Percentiles rank a stretch among this genome's conserved stretches.
These are phyloP conservation scores for Colletotrichum sojae DNA, from an alignment of 2,329 filamentous ascomycete genomes.

Conservation along the genomic window DNA sequence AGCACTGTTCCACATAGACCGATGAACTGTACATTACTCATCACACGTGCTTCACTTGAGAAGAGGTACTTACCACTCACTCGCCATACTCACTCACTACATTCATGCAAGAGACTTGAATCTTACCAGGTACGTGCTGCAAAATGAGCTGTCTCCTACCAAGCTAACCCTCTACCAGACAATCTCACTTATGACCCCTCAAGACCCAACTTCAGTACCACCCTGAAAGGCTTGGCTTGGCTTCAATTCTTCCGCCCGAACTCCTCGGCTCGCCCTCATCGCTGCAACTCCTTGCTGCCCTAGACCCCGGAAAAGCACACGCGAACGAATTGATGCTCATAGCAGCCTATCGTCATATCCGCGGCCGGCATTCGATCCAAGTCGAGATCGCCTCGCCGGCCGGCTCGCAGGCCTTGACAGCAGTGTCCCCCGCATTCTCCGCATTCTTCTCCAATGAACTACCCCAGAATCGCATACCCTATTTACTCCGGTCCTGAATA, in stretches of 20 bases:
- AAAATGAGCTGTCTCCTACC: too few relatives aligned
- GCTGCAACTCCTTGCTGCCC: background rate
- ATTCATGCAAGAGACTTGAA: background rate
- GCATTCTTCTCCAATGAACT: slow-evolving; percentile 39
- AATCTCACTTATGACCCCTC: too few relatives aligned
- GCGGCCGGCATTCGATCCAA: slow-evolving; percentile 20
- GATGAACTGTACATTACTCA: background rate
- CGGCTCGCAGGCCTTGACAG: slow-evolving; percentile 11
- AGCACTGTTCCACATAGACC: background rate
- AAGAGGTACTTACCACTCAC: background rate
- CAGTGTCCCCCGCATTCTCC: slow-evolving; percentile 34
- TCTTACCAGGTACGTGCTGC: background rate
- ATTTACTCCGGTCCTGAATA: slow-evolving; percentile 15
- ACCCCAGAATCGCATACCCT: slow-evolving; percentile 10
- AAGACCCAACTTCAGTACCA: slow-evolving; percentile 3
- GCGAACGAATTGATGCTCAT: background rate
- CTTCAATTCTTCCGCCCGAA: slow-evolving; percentile 15
- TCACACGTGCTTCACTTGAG: slow-evolving; percentile 5
- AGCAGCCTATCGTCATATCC: slow-evolving; percentile 3
- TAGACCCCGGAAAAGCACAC: slow-evolving; percentile 17
- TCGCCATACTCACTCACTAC: background rate
- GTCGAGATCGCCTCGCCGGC: slow-evolving; percentile 14
- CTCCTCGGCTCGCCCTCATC: background rate
- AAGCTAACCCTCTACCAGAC: too few relatives aligned
- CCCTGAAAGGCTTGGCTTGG: slow-evolving; percentile 15